phyloP scores from a whole-genome alignment of 2,329 filamentous ascomycete genomes.

The Colletotrichum chlorophyti region DNA sequence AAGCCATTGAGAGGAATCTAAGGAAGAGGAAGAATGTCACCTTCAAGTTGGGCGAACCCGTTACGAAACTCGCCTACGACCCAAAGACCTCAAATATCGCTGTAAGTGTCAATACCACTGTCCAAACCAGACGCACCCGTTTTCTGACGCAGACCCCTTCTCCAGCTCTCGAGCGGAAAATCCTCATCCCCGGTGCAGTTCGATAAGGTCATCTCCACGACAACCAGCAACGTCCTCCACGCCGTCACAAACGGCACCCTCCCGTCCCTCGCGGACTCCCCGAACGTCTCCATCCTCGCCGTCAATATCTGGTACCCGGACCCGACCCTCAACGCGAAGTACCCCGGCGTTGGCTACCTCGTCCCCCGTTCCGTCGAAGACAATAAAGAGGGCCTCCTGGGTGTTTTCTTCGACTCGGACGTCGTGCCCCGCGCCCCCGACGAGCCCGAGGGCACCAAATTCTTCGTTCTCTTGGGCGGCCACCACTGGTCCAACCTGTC shows the following conservation, averaged over 20 bases:
- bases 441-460: conserved; percentile 50
- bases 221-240: conserved; percentile 57
- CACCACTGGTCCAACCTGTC: conserved; percentile 91
- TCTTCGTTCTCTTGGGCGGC: conserved; percentile 90
- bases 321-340: conserved; percentile 64
- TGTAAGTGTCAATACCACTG: too few species aligned
- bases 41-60: conserved; percentile 56
- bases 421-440: conserved; percentile 44
- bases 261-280: conserved; percentile 58
- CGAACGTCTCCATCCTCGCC: conserved; percentile 84
- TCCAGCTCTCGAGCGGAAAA: conserved; percentile 39
- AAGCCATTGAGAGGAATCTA: conserved; percentile 60
- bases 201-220: conserved; percentile 70
- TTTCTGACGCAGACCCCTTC: conserved; percentile 6
- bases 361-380: conserved; percentile 79
- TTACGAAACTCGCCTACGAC: conserved; percentile 54
- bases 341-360: conserved; percentile 87
- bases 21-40: conserved; percentile 62
- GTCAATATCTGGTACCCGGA: conserved; percentile 87
- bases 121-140: too few species aligned
- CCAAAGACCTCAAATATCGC: conserved; percentile 44
- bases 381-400: conserved; percentile 84
- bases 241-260: conserved; percentile 45
- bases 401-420: conserved; percentile 90
- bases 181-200: conserved; percentile 39